Evolutionary conservation across 2,329 filamentous ascomycete genomes (phyloP).

Genomic region (Aspergillus vadensis): DNA sequence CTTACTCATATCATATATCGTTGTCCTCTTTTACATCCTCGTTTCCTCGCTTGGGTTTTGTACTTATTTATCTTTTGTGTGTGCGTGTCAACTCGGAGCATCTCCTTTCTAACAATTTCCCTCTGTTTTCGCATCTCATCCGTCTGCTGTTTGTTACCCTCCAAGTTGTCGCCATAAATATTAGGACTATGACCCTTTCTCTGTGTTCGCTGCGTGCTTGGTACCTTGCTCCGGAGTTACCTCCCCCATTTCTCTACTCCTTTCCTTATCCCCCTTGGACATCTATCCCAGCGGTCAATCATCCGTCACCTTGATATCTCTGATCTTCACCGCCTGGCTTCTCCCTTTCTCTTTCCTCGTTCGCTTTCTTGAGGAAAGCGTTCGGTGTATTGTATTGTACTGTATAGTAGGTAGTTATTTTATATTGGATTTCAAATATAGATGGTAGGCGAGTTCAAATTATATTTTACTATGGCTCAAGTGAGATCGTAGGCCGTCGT

Average conservation of each 20-base stretch:
- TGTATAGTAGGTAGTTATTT: slow-evolving; percentile 28
- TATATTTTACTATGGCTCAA: too few species aligned
- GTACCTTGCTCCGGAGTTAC: too few species aligned
- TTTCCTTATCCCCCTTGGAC: neutral
- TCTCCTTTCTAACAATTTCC: slow-evolving; percentile 23
- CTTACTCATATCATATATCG: slow-evolving; percentile 13
- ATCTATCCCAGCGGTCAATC: too few species aligned
- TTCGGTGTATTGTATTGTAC: slow-evolving; percentile 28
- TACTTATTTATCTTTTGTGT: slow-evolving; percentile 22
- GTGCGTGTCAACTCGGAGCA: slow-evolving; percentile 24
- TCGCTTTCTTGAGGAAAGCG: slow-evolving; percentile 12
- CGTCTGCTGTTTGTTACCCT: neutral
- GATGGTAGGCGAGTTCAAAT: neutral
- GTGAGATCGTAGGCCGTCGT: neutral
- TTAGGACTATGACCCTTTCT: slow-evolving; percentile 22
- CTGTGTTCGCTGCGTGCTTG: slow-evolving; percentile 8
- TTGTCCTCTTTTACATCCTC: slow-evolving; percentile 11
- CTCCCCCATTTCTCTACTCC: slow-evolving; percentile 3
- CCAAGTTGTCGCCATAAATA: slow-evolving; percentile 29
- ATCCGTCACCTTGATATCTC: neutral
- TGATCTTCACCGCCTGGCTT: neutral
- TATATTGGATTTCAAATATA: neutral
- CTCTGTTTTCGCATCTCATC: slow-evolving; percentile 18
- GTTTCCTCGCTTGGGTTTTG: slow-evolving; percentile 25
- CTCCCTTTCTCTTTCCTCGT: slow-evolving; percentile 1